These are phyloP conservation scores for Colletotrichum camelliae DNA, from an alignment of 2,329 filamentous ascomycete species.

Conservation along the genomic window DNA sequence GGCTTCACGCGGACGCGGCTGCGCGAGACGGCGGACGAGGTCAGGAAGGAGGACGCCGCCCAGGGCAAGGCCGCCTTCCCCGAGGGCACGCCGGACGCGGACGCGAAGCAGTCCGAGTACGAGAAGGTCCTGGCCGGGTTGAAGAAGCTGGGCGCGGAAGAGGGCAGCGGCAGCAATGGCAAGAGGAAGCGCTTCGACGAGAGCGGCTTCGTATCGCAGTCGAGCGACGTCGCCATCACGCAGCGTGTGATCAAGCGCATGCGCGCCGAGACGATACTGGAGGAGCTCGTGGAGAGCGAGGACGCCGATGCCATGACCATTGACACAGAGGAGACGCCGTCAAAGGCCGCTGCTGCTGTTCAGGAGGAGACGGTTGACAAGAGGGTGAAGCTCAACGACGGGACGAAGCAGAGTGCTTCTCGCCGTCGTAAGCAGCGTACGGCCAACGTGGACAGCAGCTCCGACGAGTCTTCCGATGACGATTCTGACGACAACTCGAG, in stretches of 20 bases:
- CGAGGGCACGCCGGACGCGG: conserved; percentile 51
- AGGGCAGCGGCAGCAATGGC: conserved; percentile 35
- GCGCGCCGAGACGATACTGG: conserved; percentile 63
- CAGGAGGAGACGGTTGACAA: conserved; percentile 38
- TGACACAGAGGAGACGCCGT: conserved; percentile 21
- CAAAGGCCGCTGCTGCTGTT: conserved; percentile 19
- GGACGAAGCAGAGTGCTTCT: conserved; percentile 49
- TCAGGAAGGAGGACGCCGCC: conserved; percentile 60
- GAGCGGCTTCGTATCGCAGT: conserved; percentile 53
- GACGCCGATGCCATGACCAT: conserved; percentile 38
- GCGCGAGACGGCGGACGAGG: conserved; percentile 66
- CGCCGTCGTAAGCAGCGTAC: conserved; percentile 58
- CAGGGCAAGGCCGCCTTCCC: conserved; percentile 54
- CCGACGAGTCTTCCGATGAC: conserved; percentile 35
- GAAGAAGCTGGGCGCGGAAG: conserved; percentile 37
- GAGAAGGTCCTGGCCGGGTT: conserved; percentile 60
- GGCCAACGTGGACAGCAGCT: conserved; percentile 46
- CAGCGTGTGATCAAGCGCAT: conserved; percentile 66
- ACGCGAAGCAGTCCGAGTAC: conserved; percentile 60
- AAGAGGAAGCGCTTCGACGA: conserved; percentile 60
- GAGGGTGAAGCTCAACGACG: conserved; percentile 50
- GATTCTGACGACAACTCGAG: conserved; percentile 18
- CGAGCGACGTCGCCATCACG: conserved; percentile 57
- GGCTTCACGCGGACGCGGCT: conserved; percentile 75
- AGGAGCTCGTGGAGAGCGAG: conserved; percentile 57